Percentiles rank a stretch among this genome's conserved stretches.
These are phyloP conservation scores for Stephania cephalantha DNA, from an alignment of 164 flowering plant genomes.

Conservation along the genomic window DNA sequence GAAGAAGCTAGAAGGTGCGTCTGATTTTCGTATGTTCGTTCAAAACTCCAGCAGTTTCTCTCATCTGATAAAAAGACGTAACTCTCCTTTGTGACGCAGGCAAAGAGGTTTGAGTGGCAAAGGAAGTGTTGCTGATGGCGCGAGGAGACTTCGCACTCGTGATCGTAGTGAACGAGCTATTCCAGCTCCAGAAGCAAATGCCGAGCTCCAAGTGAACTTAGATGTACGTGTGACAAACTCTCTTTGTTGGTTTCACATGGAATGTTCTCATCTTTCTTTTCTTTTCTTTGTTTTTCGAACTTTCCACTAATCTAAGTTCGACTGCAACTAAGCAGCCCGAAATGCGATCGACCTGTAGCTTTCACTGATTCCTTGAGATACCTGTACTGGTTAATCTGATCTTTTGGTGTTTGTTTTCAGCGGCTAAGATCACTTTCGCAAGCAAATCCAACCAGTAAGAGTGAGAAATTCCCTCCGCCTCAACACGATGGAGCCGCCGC, in stretches of 20 bases:
- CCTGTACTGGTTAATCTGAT: neutral
- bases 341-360: neutral
- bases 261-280: neutral
- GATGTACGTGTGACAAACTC: constrained; percentile 50
- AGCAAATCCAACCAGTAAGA: constrained; percentile 74
- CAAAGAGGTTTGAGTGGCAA: constrained; percentile 53
- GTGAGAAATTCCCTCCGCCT: constrained; percentile 95
- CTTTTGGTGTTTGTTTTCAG: constrained; percentile 33
- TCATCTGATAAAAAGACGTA: neutral
- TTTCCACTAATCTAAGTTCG: too few relatives aligned
- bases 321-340: neutral
- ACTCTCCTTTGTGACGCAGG: constrained; percentile 24
- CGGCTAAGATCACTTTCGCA: constrained; percentile 53
- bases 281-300: neutral
- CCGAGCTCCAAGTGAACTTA: constrained; percentile 71
- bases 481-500: constrained; percentile 73
- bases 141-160: constrained; percentile 43
- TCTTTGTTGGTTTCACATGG: constrained; percentile 2
- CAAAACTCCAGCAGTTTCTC: neutral
- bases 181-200: constrained; percentile 95
- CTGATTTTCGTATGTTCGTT: neutral
- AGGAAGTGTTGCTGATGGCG: constrained; percentile 39
- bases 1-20: constrained; percentile 82
- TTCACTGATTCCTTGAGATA: neutral
- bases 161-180: constrained; percentile 58